Base-by-base conservation (phyloP, 208 protist genomes). In the Leishmania major region DNA sequence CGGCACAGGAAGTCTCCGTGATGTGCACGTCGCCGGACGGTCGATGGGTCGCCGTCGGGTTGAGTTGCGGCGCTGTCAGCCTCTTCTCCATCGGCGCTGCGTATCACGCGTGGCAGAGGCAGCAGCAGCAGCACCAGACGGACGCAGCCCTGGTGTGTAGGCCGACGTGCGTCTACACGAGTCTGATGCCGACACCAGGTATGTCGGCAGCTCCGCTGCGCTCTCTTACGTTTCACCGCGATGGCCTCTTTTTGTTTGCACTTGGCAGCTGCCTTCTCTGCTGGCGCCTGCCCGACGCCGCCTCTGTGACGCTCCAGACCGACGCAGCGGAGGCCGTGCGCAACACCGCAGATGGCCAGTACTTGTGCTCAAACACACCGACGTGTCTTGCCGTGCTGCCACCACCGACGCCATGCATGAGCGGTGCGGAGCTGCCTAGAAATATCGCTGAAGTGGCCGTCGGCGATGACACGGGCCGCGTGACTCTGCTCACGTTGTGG, bases 401-500 rank as follows among this genome's bases (percentile, higher is more conserved):
- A 13, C 57, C 83, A 8, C 77, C 78, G 47, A 73, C 67, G 0
- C 3, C 75, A 55, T 49, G 73, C n/a, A 83, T 47, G 66, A 66
- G 75, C 59, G 83, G 83, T 13, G 78, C 55, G 64, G 83, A 86
- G 83, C 47, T 86, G 66, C 83, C 83, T 11, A 31, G 17, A 25
- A 75, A 35, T 40, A 60, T 80, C 2, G 83, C 78, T 35, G 83
- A 86, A 60, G 22, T 96, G 15, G 89, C 90, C 25, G 78, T 96
- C 77, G 93, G 93, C 37, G 93, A 95, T 75, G 79, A 84, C 37
- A 80, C 83, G 1, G 93, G 93, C 17, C 77, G 82, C 19, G n/a
- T 96, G 49, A 87, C 85, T n/a, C 77, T 95, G 45, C 72, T 96
- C 22, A 84, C 81, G 31, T 17, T 93, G 51, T 95, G 90, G 90